Percentiles rank a stretch among this genome's conserved stretches.
Evolutionary conservation across 1,284 basidiomycete species (phyloP).

Genomic region (Heterobasidion irregulare): DNA sequence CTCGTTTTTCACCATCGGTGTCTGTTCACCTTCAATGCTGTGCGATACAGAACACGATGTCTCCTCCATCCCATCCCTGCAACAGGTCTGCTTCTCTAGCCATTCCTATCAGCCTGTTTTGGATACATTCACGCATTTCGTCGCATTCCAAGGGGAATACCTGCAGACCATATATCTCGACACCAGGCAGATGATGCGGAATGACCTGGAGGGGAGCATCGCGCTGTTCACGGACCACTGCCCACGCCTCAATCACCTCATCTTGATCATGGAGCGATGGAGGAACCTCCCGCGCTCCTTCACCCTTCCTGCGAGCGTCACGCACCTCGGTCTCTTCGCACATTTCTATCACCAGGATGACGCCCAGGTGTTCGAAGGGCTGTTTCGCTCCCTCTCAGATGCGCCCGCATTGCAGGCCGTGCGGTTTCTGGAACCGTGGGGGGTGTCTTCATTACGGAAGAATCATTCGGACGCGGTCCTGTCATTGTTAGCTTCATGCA

Average conservation of each 20-base stretch:
- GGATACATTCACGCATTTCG: background rate
- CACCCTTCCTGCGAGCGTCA: background rate
- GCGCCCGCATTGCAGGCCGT: no score
- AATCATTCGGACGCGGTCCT: no score
- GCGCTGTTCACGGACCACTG: background rate
- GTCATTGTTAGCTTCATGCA: no score
- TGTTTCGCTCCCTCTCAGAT: no score
- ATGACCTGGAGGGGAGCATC: background rate
- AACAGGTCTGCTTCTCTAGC: background rate
- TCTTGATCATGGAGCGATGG: background rate
- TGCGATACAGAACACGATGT: no score
- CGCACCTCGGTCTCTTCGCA: background rate
- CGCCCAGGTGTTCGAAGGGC: no score
- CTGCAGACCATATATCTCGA: background rate
- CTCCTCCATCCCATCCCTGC: no score
- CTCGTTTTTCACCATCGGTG: background rate
- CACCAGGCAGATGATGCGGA: background rate
- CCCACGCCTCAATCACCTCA: background rate
- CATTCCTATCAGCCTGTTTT: background rate
- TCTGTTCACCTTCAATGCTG: background rate
- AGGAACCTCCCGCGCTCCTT: background rate
- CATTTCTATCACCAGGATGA: no score
- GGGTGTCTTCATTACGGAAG: no score
- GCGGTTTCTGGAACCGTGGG: no score
- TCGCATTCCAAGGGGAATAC: background rate